These are phyloP conservation scores for Vaccinium myrtillus DNA, from an alignment of 148 eudicot genomes.

Conservation along the genomic window DNA sequence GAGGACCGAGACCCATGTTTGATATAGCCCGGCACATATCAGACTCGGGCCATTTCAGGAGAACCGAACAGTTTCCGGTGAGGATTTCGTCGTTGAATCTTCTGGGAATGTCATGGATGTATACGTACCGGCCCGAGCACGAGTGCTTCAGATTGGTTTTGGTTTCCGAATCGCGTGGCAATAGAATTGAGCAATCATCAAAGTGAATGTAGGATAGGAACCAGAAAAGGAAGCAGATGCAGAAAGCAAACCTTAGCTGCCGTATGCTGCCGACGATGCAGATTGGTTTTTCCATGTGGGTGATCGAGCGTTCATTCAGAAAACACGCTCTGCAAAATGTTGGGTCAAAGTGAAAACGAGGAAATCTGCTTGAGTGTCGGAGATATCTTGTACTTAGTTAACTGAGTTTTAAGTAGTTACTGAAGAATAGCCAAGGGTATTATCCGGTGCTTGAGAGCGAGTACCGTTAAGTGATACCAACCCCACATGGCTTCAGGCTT, in stretches of 20 bases:
- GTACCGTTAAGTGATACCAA: too few species aligned
- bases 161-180: constrained; percentile 9
- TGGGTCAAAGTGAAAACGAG: not conserved
- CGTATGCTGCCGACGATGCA: not conserved
- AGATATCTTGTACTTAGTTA: not conserved
- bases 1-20: constrained; percentile 45
- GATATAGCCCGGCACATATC: constrained; percentile 42
- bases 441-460: not conserved
- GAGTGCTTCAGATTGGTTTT: constrained; percentile 21
- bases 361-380: not conserved
- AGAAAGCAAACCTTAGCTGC: not conserved
- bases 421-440: not conserved
- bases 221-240: not conserved
- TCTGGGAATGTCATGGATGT: constrained; percentile 37
- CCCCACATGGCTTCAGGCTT: too few species aligned
- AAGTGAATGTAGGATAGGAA: not conserved
- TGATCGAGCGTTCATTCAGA: not conserved
- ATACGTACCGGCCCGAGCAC: constrained; percentile 37
- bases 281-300: not conserved
- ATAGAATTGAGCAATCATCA: not conserved
- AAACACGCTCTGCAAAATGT: not conserved
- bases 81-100: constrained; percentile 25
- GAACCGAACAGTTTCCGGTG: constrained; percentile 19
- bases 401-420: not conserved
- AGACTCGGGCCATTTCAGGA: constrained; percentile 24